A percentile compares a stretch with the other conserved stretches of the same genome.
Conservation (phyloP, 148 eudicot genomes). For the Chenopodium album region DNA sequence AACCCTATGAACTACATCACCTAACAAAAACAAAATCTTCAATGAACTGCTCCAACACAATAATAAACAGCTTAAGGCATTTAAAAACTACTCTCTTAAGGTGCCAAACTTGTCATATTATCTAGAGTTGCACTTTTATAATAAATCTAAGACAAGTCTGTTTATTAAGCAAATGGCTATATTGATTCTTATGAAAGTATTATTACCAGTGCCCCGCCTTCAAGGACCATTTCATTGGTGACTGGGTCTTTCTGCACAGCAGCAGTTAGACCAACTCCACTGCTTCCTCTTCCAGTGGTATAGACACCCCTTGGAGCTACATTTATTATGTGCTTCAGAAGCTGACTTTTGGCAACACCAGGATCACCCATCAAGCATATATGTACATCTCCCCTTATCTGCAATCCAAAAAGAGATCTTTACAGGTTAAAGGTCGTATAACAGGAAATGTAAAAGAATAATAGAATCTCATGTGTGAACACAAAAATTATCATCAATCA, state of each 20-base stretch:
- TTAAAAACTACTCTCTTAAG: not conserved
- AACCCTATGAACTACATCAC: not conserved
- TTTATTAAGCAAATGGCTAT: slow-evolving; percentile 9
- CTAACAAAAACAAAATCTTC: not conserved
- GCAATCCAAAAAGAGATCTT: slow-evolving; percentile 27
- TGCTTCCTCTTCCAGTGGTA: slow-evolving; percentile 98
- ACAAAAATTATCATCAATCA: not conserved
- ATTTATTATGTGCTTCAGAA: slow-evolving; percentile 90
- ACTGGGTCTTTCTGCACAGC: slow-evolving; percentile 99
- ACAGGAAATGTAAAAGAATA: not conserved
- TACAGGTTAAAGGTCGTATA: not conserved
- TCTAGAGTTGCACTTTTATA: not conserved
- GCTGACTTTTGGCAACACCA: slow-evolving; percentile 99
- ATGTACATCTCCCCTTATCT: slow-evolving; percentile 98
- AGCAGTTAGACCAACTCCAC: slow-evolving; percentile 99
- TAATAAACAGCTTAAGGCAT: not conserved
- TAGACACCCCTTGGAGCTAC: slow-evolving; percentile 99
- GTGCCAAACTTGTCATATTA: not conserved
- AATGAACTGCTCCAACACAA: not conserved
- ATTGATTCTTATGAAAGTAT: not conserved
- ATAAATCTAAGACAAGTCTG: not conserved
- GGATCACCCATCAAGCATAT: slow-evolving; percentile 99
- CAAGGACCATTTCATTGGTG: slow-evolving; percentile 95
- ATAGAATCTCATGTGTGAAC: not conserved
- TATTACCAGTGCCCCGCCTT: slow-evolving; percentile 97